phyloP scores from a whole-genome alignment of 1,284 basidiomycete genomes.

The Apiotrichum sp. region DNA sequence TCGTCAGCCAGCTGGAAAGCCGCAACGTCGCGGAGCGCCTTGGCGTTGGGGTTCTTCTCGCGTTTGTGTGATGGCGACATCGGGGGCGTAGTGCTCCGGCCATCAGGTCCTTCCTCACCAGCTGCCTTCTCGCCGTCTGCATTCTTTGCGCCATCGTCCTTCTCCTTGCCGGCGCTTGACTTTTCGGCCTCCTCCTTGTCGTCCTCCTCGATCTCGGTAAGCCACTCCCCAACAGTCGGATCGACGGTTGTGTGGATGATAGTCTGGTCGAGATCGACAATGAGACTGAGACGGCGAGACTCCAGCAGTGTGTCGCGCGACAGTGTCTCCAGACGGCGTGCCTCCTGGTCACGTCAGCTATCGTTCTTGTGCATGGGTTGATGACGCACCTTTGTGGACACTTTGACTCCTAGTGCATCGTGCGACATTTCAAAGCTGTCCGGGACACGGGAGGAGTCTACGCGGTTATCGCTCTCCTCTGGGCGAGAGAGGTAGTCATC shows the following conservation, averaged over 20 bases:
- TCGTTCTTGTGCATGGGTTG: not conserved
- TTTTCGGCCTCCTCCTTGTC: conserved; percentile 6
- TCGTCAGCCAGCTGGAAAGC: conserved; percentile 81
- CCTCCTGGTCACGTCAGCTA: conserved; percentile 57
- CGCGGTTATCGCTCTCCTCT: conserved; percentile 63
- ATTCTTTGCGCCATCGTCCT: conserved; percentile 37
- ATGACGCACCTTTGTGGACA: conserved; percentile 42
- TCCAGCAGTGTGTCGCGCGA: conserved; percentile 70
- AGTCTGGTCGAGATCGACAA: conserved; percentile 97
- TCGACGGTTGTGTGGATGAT: conserved; percentile 98
- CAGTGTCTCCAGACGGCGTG: conserved; percentile 76
- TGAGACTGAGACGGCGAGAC: conserved; percentile 77
- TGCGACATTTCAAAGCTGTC: conserved; percentile 45
- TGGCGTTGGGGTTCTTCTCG: conserved; percentile 41
- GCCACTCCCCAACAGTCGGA: conserved; percentile 97
- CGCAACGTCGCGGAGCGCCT: conserved; percentile 65
- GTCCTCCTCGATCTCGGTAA: conserved; percentile 61
- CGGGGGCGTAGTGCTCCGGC: conserved; percentile 16
- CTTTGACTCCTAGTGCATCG: conserved; percentile 46
- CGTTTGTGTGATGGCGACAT: conserved; percentile 15
- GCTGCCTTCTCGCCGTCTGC: not conserved
- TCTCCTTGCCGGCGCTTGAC: not conserved
- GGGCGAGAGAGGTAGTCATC: conserved; percentile 80
- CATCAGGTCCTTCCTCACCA: conserved; percentile 28
- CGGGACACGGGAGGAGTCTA: conserved; percentile 31